Conservation (phyloP, 495 filamentous ascomycete genomes). For the Sabuloglossum arenarium region DNA sequence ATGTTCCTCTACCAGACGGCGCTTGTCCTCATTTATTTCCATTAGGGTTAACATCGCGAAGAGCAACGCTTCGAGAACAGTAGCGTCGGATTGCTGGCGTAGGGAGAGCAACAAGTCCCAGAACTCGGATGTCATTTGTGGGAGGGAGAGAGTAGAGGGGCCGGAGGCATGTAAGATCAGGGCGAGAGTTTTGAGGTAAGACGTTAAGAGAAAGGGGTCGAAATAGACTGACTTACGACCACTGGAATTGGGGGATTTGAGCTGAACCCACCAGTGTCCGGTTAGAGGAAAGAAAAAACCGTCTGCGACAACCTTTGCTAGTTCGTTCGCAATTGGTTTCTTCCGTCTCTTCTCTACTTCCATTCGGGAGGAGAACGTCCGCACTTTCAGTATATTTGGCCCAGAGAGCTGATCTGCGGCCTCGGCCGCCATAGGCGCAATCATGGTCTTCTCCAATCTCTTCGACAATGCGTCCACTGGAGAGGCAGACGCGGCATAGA, state of each 20-base stretch:
- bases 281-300: slow-evolving; percentile 69
- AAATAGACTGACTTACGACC: slow-evolving; percentile 22
- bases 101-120: slow-evolving; percentile 42
- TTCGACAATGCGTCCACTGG: slow-evolving; percentile 40
- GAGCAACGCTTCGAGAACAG: slow-evolving; percentile 50
- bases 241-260: slow-evolving; percentile 17
- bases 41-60: slow-evolving; percentile 63
- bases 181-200: slow-evolving; percentile 43
- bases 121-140: slow-evolving; percentile 47
- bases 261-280: slow-evolving; percentile 25
- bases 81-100: slow-evolving; percentile 25
- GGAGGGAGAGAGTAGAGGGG: slow-evolving; percentile 34
- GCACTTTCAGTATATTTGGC: slow-evolving; percentile 66
- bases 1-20: slow-evolving; percentile 33
- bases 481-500: slow-evolving; percentile 26
- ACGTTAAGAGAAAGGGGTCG: slow-evolving; percentile 34
- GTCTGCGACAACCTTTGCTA: slow-evolving; percentile 48
- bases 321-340: slow-evolving; percentile 48
- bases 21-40: slow-evolving; percentile 46
- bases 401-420: slow-evolving; percentile 53
- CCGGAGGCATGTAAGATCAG: slow-evolving; percentile 45
- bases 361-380: slow-evolving; percentile 54
- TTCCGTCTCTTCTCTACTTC: slow-evolving; percentile 43
- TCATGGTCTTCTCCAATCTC: slow-evolving; percentile 42
- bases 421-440: slow-evolving; percentile 55